Percentiles rank a stretch among this genome's conserved stretches.
Evolutionary conservation across 2,329 filamentous ascomycete species (phyloP).

Genomic region (Trichoderma cornu-damae): DNA sequence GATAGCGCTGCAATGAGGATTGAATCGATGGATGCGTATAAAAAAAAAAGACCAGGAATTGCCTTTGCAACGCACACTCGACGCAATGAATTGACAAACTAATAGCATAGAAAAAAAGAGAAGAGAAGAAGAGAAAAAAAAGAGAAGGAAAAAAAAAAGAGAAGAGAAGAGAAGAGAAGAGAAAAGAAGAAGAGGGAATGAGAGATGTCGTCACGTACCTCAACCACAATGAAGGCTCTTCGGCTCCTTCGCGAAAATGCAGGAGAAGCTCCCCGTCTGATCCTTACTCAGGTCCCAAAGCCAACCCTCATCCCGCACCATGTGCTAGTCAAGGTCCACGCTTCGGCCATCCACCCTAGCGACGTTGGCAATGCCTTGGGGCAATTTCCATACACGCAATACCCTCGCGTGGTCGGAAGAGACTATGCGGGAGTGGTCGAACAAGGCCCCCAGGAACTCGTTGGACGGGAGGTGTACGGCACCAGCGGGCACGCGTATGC

Average conservation of each 20-base stretch:
- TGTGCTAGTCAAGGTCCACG: slow-evolving; percentile 16
- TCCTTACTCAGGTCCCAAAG: slow-evolving; percentile 9
- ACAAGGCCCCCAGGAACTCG: slow-evolving; percentile 12
- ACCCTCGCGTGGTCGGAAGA: slow-evolving; percentile 13
- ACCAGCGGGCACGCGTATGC: slow-evolving; percentile 17
- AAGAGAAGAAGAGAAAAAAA: too few species aligned
- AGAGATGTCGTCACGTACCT: not conserved
- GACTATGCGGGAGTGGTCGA: slow-evolving; percentile 18
- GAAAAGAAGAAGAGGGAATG: not conserved
- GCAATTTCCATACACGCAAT: slow-evolving; percentile 10
- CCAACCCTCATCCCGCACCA: slow-evolving; percentile 17
- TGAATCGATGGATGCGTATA: not conserved
- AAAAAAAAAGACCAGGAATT: not conserved
- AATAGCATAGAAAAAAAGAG: too few species aligned
- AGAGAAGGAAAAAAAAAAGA: not conserved
- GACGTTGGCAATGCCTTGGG: slow-evolving; percentile 16
- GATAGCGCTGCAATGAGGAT: not conserved
- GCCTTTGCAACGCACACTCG: too few species aligned
- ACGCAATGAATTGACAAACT: too few species aligned
- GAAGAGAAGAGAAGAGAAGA: not conserved
- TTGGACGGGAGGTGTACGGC: slow-evolving; percentile 17
- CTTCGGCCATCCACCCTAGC: slow-evolving; percentile 18
- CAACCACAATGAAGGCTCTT: slow-evolving; percentile 12
- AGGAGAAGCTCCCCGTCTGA: not conserved
- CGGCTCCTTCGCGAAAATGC: slow-evolving; percentile 1